A percentile compares a stretch with the other conserved stretches of the same genome.
phyloP scores from a whole-genome alignment of 1,284 basidiomycete species.

The Coniophora puteana region DNA sequence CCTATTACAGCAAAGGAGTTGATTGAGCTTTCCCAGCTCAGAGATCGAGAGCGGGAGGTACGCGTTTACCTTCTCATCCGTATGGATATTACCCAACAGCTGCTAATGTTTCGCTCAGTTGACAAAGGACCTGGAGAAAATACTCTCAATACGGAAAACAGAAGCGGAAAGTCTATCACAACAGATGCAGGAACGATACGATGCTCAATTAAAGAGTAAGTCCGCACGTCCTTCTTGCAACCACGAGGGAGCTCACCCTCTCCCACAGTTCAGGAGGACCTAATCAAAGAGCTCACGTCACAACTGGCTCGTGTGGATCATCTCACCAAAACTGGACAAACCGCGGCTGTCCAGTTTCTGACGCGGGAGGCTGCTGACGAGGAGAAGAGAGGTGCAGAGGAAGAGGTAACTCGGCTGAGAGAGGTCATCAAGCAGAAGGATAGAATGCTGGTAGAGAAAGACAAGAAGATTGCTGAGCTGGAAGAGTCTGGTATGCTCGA shows the following conservation, averaged over 20 bases:
- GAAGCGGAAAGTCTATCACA: conserved; percentile 56
- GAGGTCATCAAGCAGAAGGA: conserved; percentile 42
- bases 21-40: conserved; percentile 29
- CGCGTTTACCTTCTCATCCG: neutral
- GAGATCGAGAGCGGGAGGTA: conserved; percentile 25
- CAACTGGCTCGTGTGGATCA: conserved; percentile 52
- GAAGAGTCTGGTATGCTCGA: conserved; percentile 41
- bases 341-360: conserved; percentile 56
- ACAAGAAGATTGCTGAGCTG: conserved; percentile 41
- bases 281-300: conserved; percentile 54
- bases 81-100: conserved; percentile 4
- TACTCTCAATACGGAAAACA: conserved; percentile 51
- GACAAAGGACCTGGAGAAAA: conserved; percentile 51
- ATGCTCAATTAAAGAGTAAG: conserved; percentile 50
- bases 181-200: conserved; percentile 43
- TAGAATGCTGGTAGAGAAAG: conserved; percentile 39
- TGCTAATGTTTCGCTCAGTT: conserved; percentile 43
- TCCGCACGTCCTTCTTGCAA: conserved; percentile 3
- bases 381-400: conserved; percentile 52
- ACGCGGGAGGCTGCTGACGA: conserved; percentile 70
- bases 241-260: neutral
- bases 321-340: conserved; percentile 44
- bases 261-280: conserved; percentile 49
- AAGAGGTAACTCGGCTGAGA: conserved; percentile 45
- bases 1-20: conserved; percentile 3